These are phyloP conservation scores for Mycena venus DNA, from an alignment of 768 basidiomycete genomes.

Conservation along the genomic window DNA sequence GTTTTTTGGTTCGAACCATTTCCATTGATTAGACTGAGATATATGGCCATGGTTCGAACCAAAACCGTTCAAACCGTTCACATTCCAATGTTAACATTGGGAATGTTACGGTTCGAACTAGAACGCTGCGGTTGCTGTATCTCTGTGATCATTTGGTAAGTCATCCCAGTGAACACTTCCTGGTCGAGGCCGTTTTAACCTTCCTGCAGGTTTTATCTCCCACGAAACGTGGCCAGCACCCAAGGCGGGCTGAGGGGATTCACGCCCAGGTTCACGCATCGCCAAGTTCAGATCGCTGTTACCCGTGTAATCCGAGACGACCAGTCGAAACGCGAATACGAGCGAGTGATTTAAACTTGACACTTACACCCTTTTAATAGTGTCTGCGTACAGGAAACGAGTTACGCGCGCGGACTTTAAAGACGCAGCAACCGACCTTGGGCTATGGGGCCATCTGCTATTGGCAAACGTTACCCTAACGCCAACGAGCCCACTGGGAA, in stretches of 20 bases:
- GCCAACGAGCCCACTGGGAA: conserved; percentile 51
- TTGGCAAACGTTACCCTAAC: conserved; percentile 52
- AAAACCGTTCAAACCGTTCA: too few relatives aligned
- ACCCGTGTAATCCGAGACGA: conserved; percentile 55
- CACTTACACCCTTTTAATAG: neutral
- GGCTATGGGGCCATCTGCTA: conserved; percentile 50
- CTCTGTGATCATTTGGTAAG: conserved; percentile 49
- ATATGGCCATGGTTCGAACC: too few relatives aligned
- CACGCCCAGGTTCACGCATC: conserved; percentile 51
- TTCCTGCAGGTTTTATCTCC: conserved; percentile 51
- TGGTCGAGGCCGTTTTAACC: too few relatives aligned
- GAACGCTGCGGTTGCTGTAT: too few relatives aligned
- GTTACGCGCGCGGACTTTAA: conserved; percentile 52
- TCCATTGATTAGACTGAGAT: too few relatives aligned
- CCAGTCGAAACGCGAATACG: conserved; percentile 52
- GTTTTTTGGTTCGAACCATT: too few relatives aligned
- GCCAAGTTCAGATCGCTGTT: conserved; percentile 51
- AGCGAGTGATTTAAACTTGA: conserved; percentile 41
- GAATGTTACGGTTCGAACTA: too few relatives aligned
- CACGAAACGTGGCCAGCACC: conserved; percentile 43
- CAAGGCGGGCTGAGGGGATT: conserved; percentile 48
- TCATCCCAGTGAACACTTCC: too few relatives aligned
- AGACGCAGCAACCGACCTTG: conserved; percentile 51
- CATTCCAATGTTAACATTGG: too few relatives aligned
- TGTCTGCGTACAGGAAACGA: conserved; percentile 40